phyloP scores from a whole-genome alignment of 1,284 basidiomycete species.

The Xerocomus tenax region DNA sequence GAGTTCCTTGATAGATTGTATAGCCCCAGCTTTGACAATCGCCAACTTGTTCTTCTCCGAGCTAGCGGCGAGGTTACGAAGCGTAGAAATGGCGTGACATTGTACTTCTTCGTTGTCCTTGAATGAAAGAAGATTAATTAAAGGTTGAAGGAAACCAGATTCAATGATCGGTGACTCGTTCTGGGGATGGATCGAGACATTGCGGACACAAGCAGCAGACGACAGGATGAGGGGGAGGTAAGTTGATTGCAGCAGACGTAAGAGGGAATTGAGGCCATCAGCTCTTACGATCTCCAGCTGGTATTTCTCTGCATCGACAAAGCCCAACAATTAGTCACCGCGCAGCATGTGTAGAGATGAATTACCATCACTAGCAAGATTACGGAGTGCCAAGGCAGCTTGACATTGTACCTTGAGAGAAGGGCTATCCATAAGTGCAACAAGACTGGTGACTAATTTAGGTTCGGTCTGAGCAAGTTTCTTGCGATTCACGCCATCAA shows the following conservation, averaged over 20 bases:
- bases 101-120: conserved; percentile 99
- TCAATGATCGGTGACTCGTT: conserved; percentile 99
- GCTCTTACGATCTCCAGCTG: conserved; percentile 98
- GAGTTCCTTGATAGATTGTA: conserved; percentile 94
- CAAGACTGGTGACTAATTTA: conserved; percentile 89
- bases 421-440: conserved; percentile 93
- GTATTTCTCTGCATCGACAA: conserved; percentile 74
- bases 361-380: conserved; percentile 91
- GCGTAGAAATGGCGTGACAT: conserved; percentile 98
- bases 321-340: conserved; percentile 1
- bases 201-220: conserved; percentile 96
- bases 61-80: conserved; percentile 93
- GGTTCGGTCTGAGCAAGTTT: conserved; percentile 93
- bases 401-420: conserved; percentile 99
- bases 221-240: conserved; percentile 99
- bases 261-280: conserved; percentile 85
- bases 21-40: conserved; percentile 97
- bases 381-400: conserved; percentile 91
- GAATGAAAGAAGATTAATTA: conserved; percentile 94
- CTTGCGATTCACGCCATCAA: conserved; percentile 89
- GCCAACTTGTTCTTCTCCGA: conserved; percentile 98
- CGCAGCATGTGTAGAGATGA: background rate
- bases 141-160: conserved; percentile 90
- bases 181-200: conserved; percentile 96
- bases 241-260: conserved; percentile 91